Base-by-base conservation (phyloP, 306 rosid genomes). In the Ormosia emarginata region DNA sequence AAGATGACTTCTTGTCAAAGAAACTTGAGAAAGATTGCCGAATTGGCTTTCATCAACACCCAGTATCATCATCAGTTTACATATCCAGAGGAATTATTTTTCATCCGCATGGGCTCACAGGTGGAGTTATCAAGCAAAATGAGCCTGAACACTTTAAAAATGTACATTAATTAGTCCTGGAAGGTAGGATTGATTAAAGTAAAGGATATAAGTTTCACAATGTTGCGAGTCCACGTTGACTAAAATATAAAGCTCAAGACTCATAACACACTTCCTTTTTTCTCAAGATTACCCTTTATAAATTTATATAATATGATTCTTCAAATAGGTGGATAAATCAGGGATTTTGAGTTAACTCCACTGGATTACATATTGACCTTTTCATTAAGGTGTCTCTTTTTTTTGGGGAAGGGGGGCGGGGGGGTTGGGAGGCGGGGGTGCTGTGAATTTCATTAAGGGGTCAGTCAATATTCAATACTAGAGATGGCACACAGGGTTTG, bases 371-470 rank as follows among this genome's bases (percentile, higher is more conserved):
- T 13, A 32, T 52, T 50, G 55, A 44, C 50, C 75, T 43, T 64
- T 75, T 80, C 76, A 50, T 44, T 69, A 43, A 59, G 71, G 55
- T 41, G 30, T 53, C 8, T n/a, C n/a, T 47, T 47, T 47, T 47
- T 11, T 47, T 11, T 11, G 15, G 1, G 53, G n/a, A n/a, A n/a
- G n/a, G n/a, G n/a, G n/a, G n/a, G n/a, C n/a, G 46, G 5, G 1
- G 9, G 39, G 5, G 40, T 3, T 5, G 40, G 40, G n/a, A n/a
- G n/a, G n/a, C n/a, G n/a, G n/a, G n/a, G n/a, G n/a, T n/a, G n/a
- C n/a, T n/a, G n/a, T n/a, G n/a, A n/a, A 64, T 67, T 74, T 79
- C 73, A 62, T 40, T 67, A 39, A 47, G 58, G 50, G 30, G 39
- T 50, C 7, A 59, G 81, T n/a, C n/a, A n/a, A n/a, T n/a, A n/a